These are phyloP conservation scores for Diaporthe vaccinii DNA, from an alignment of 2,329 filamentous ascomycete species.

Conservation along the genomic window DNA sequence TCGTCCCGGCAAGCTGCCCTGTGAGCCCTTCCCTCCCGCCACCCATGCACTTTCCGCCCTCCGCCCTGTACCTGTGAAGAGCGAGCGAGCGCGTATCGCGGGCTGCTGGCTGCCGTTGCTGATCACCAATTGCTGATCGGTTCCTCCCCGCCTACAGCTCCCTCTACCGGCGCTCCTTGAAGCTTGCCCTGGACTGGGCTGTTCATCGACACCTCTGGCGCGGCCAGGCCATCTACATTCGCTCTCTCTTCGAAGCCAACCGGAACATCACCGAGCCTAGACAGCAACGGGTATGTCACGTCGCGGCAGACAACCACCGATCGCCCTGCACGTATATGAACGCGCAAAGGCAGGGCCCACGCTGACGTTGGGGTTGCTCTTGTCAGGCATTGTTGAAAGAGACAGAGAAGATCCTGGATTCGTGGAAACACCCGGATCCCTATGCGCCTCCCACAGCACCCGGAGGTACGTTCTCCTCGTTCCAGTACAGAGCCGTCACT, in stretches of 20 bases:
- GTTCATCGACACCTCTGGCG: conserved; percentile 95
- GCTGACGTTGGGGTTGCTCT: conserved; percentile 11
- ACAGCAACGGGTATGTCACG: conserved; percentile 80
- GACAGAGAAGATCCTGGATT: conserved; percentile 88
- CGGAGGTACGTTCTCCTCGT: conserved; percentile 76
- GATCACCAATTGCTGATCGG: conserved; percentile 41
- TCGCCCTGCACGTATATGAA: background rate
- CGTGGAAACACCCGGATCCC: conserved; percentile 98
- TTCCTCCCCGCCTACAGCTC: conserved; percentile 59
- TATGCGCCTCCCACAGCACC: conserved; percentile 91
- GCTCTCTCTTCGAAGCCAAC: conserved; percentile 95
- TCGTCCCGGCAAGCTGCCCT: conserved; percentile 64
- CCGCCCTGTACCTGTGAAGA: background rate
- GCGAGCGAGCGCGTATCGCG: background rate
- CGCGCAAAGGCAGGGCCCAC: conserved; percentile 23
- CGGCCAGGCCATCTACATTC: conserved; percentile 95
- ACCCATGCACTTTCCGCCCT: conserved; percentile 30
- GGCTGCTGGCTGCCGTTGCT: background rate
- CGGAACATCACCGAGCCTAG: conserved; percentile 85
- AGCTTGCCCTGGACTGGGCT: conserved; percentile 94
- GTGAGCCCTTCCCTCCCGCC: conserved; percentile 54
- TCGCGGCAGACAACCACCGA: background rate
- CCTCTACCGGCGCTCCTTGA: conserved; percentile 92
- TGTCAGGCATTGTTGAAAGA: conserved; percentile 84
- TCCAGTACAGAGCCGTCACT: background rate